These are phyloP conservation scores for Colletotrichum zoysiae DNA, from an alignment of 2,329 filamentous ascomycete species.

Conservation along the genomic window DNA sequence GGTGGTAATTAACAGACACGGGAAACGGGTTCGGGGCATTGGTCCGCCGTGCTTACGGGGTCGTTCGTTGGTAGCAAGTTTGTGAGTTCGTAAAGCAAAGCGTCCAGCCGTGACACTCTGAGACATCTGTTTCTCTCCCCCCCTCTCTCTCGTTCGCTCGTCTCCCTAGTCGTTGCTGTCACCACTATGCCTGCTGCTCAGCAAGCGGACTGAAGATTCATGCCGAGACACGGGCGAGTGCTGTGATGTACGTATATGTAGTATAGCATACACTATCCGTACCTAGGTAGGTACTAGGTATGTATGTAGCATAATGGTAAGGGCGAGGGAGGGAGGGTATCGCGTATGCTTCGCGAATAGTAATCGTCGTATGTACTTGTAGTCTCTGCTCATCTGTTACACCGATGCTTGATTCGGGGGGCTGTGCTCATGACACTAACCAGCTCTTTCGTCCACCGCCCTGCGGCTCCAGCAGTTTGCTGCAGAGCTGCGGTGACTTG, in stretches of 20 bases:
- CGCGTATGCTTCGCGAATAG: neutral
- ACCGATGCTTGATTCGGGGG: slow-evolving; percentile 25
- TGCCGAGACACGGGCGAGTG: slow-evolving; percentile 1
- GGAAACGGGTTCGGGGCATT: neutral
- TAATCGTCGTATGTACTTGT: neutral
- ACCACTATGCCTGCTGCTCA: neutral
- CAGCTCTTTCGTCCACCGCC: slow-evolving; percentile 10
- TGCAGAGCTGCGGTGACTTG: slow-evolving; percentile 27
- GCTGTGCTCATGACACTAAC: slow-evolving; percentile 25
- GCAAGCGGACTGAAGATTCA: slow-evolving; percentile 6
- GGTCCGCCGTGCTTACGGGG: neutral
- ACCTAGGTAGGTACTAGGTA: too few relatives aligned
- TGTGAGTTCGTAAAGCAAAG: neutral
- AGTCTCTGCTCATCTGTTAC: slow-evolving; percentile 26
- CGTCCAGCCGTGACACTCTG: neutral
- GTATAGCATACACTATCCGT: too few relatives aligned
- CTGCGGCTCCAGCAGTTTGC: slow-evolving; percentile 24
- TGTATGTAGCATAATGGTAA: neutral
- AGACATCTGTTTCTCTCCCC: neutral
- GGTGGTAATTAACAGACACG: neutral
- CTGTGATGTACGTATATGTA: neutral
- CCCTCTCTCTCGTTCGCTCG: neutral
- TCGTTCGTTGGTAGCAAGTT: neutral
- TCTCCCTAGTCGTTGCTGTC: neutral
- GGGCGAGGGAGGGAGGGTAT: neutral